Evolutionary conservation across 2,329 filamentous ascomycete species (phyloP).

Genomic region (Phyllosticta citriasiana): DNA sequence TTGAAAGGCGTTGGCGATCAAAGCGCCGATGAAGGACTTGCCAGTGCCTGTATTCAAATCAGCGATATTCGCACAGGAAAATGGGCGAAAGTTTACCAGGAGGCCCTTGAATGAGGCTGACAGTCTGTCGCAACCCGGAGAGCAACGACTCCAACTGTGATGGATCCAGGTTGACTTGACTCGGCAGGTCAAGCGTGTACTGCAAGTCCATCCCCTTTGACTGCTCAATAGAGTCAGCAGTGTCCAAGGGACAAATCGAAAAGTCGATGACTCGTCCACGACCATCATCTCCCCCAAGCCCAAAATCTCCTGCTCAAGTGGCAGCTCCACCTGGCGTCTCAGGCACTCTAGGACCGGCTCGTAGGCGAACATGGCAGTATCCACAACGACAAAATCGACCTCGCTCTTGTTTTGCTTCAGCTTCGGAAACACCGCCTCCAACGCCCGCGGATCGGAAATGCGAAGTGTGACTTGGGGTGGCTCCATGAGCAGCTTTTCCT

Average conservation of each 20-base stretch:
- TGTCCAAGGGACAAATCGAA: background rate
- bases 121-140: slow-evolving; percentile 39
- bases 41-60: slow-evolving; percentile 48
- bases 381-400: slow-evolving; percentile 29
- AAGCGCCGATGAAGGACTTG: slow-evolving; percentile 63
- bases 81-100: slow-evolving; percentile 43
- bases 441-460: slow-evolving; percentile 37
- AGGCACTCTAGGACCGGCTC: slow-evolving; percentile 55
- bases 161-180: slow-evolving; percentile 34
- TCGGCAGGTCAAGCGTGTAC: slow-evolving; percentile 19
- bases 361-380: slow-evolving; percentile 59
- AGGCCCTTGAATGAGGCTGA: slow-evolving; percentile 62
- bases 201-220: slow-evolving; percentile 21
- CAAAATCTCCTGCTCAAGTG: slow-evolving; percentile 47
- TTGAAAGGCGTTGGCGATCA: slow-evolving; percentile 49
- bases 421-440: slow-evolving; percentile 39
- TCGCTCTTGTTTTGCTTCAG: slow-evolving; percentile 23
- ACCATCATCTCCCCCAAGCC: slow-evolving; percentile 10
- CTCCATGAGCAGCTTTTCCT: slow-evolving; percentile 29
- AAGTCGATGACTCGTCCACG: background rate
- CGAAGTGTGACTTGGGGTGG: slow-evolving; percentile 43
- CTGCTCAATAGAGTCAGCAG: slow-evolving; percentile 12
- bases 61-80: slow-evolving; percentile 7
- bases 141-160: slow-evolving; percentile 50
- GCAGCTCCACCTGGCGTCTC: slow-evolving; percentile 45